Evolutionary conservation across 352 stramenopile genomes (phyloP), one percentile per base, ranked within the genome.

Genomic region (Aphanomyces stellatus): DNA sequence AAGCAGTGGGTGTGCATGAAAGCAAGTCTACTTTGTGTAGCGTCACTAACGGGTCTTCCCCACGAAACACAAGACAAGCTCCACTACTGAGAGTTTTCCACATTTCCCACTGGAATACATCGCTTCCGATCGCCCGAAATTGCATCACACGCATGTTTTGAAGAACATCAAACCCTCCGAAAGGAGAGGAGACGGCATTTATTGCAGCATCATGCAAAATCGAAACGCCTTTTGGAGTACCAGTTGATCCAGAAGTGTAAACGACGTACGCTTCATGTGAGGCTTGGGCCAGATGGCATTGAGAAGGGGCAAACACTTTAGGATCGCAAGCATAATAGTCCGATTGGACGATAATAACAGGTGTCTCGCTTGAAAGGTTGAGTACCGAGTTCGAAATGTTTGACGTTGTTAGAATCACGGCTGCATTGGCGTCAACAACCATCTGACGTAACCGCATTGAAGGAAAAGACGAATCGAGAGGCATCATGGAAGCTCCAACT

Each of bases 241-340:
- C 42, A 5, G 42, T 51, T 13, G 42, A 51, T 8, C 42, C 42
- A 51, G 42, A 51, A 8, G 42, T 51, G 19, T 51, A 51, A 22
- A 91, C 73, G 24, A 91, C 77, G 48, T 89, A 88, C 19, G 76
- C 73, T 1, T 15, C 37, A 33, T 46, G n/a, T 10, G 31, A 4
- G 31, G 19, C 7, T 19, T n/a, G 17, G 24, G n/a, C 3, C 1
- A 4, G 3, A 19, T 24, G 13, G 13, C n/a, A 11, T n/a, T 11
- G n/a, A 46, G 37, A 46, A 11, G 37, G 37, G n/a, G 37, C 13
- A 46, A n/a, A 46, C 0, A 2, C 37, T 11, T n/a, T 11, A 11
- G 37, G 37, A 46, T 46, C n/a, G 11, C 11, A n/a, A n/a, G 37
- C 37, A 1, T n/a, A 46, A 46, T 46, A 11, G 13, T 46, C 37